A percentile compares a stretch with the other conserved stretches of the same genome.
phyloP scores from a whole-genome alignment of 148 eudicot genomes.

The Nepenthes gracilis region DNA sequence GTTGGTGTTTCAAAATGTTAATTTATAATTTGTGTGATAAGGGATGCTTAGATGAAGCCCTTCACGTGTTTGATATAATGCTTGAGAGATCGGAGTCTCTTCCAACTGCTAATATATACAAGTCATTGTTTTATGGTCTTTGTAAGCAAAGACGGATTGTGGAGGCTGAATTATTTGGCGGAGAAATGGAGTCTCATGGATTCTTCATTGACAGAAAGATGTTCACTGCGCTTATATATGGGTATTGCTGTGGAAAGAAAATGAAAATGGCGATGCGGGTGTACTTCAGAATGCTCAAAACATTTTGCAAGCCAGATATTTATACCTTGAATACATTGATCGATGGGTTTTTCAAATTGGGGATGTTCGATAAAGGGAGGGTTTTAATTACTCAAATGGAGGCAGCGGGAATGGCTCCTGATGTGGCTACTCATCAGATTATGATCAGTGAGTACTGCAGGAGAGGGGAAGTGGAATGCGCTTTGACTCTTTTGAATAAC shows the following conservation, averaged over 20 bases:
- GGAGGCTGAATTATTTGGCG: neutral
- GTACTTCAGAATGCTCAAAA: neutral
- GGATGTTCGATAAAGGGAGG: neutral
- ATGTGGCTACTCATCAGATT: neutral
- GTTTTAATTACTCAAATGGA: neutral
- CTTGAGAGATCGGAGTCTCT: neutral
- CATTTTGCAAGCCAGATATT: neutral
- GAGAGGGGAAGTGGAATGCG: neutral
- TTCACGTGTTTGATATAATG: neutral
- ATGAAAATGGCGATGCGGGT: neutral
- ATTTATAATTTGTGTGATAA: neutral
- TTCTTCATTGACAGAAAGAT: neutral
- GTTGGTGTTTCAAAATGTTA: neutral
- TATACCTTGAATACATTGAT: neutral
- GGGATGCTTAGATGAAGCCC: neutral
- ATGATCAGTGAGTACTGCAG: neutral
- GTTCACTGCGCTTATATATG: neutral
- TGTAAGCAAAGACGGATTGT: neutral
- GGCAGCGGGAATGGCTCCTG: neutral
- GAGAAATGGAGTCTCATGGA: constrained; percentile 1
- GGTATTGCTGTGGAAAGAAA: neutral
- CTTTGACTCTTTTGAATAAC: neutral
- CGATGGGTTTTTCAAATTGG: neutral
- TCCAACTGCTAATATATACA: neutral
- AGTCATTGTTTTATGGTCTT: neutral